Percentiles rank a stretch among this genome's conserved stretches.
Evolutionary conservation across 176 grass and related monocot genomes (phyloP).

Genomic region (Triticum monococcum): DNA sequence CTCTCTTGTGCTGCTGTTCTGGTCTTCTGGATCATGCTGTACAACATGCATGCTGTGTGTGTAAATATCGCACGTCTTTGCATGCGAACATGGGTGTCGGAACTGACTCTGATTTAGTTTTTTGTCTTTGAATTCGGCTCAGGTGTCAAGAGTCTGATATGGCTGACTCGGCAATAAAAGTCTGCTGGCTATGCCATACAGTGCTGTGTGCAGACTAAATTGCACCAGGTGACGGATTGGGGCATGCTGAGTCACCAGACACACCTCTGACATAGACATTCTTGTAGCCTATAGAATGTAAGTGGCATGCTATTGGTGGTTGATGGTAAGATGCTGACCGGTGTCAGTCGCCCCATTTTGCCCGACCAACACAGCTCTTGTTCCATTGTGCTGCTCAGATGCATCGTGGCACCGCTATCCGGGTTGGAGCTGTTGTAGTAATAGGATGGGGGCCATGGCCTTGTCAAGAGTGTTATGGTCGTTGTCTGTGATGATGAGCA

Average conservation of each 20-base stretch:
- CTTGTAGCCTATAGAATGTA: neutral
- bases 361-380: neutral
- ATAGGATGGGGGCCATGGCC: neutral
- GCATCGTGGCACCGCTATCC: neutral
- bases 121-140: too few relatives aligned
- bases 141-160: too few relatives aligned
- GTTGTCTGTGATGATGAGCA: neutral
- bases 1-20: too few relatives aligned
- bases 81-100: too few relatives aligned
- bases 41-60: too few relatives aligned
- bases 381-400: neutral
- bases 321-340: neutral
- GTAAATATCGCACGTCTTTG: too few relatives aligned
- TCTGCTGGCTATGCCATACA: neutral
- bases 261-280: neutral
- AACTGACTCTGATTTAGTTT: too few relatives aligned
- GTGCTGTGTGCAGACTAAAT: neutral
- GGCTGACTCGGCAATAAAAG: neutral
- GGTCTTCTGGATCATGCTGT: too few relatives aligned
- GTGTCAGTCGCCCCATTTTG: neutral
- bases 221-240: neutral
- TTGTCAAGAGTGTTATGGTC: neutral
- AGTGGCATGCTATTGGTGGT: neutral
- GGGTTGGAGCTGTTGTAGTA: neutral
- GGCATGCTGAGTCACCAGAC: neutral